Conservation (phyloP, 2,329 filamentous ascomycete species). For the Colletotrichum navitas region DNA sequence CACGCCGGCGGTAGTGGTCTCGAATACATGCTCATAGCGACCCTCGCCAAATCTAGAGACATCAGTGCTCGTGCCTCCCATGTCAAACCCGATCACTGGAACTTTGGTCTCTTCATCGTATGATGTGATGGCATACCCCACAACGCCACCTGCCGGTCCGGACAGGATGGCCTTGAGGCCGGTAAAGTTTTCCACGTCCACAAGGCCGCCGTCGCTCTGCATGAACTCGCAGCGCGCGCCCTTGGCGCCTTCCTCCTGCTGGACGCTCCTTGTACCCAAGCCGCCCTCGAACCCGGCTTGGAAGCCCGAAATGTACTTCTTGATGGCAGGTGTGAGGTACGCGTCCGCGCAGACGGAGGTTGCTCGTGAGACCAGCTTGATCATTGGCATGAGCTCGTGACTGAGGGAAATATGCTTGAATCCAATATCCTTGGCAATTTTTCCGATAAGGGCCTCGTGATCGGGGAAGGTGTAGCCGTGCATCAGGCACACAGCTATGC, state of each 20-base stretch:
- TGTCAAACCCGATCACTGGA: conserved; percentile 94
- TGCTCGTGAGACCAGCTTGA: conserved; percentile 81
- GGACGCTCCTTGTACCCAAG: conserved; percentile 80
- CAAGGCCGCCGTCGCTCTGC: conserved; percentile 84
- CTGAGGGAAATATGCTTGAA: conserved; percentile 86
- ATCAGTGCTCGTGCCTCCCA: conserved; percentile 94
- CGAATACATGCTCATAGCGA: conserved; percentile 92
- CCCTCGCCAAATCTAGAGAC: conserved; percentile 89
- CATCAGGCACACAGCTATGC: conserved; percentile 91
- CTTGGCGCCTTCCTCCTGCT: conserved; percentile 71
- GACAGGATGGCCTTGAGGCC: conserved; percentile 88
- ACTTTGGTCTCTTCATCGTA: conserved; percentile 86
- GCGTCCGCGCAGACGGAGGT: conserved; percentile 85
- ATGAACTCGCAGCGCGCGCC: conserved; percentile 93
- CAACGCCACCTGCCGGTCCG: conserved; percentile 92
- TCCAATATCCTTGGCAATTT: conserved; percentile 82
- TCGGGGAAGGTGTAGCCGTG: conserved; percentile 92
- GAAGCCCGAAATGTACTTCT: conserved; percentile 81
- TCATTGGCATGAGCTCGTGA: conserved; percentile 86
- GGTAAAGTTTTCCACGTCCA: conserved; percentile 84
- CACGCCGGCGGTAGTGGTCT: conserved; percentile 93
- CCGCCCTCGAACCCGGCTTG: conserved; percentile 84
- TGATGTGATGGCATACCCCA: conserved; percentile 91
- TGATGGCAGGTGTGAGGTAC: conserved; percentile 83
- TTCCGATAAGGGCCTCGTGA: conserved; percentile 84